Evolutionary conservation across 2,329 filamentous ascomycete genomes (phyloP), one percentile per base, ranked within the genome.

Genomic region (Cyclaneusma minus): DNA sequence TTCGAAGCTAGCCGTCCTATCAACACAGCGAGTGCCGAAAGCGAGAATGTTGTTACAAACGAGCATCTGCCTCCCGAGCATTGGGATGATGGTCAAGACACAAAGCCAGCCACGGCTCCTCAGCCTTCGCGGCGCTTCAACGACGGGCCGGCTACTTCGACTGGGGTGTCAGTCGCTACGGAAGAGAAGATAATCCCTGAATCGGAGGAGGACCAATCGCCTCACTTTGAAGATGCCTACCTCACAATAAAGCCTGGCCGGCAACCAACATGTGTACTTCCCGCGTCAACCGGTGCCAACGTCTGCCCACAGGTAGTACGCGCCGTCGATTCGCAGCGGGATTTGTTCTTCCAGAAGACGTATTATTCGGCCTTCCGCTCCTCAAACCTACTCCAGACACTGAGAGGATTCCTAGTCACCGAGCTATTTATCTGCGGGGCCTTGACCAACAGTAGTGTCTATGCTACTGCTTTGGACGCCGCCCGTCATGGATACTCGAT

Each of bases 381-480:
- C 6, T 81, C 76, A 0, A 64, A 68, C 25, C 60, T 95, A 10
- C 62, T 95, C 6, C 62, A 77, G 25, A 62, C 71, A n/a, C 55
- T 95, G 23, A 70, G 85, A n/a, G 72, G 73, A n/a, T 79, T 74
- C 35, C 74, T 94, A 38, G 71, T 92, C 31, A 93, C 84, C 3
- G 80, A 94, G 42, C 58, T 98, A 8, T 94, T 80, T 50, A 68
- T 95, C 13, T 91, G 81, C 43, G 89, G 89, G 13, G 77, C 79
- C 22, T 64, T 92, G 25, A 81, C 77, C 22, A 94, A 95, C 42
- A 60, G 91, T 18, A 85, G 84, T 16, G 74, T 95, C 24, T 84
- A 89, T 45, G 87, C 89, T 6, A 94, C 87, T 1, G 84, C 84
- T 3, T 62, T 92, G 35, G 89, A 94, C 44, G 89, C 87, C 7